Base-by-base conservation (phyloP, 2,329 filamentous ascomycete genomes). In the Drechslerella coelobrocha region DNA sequence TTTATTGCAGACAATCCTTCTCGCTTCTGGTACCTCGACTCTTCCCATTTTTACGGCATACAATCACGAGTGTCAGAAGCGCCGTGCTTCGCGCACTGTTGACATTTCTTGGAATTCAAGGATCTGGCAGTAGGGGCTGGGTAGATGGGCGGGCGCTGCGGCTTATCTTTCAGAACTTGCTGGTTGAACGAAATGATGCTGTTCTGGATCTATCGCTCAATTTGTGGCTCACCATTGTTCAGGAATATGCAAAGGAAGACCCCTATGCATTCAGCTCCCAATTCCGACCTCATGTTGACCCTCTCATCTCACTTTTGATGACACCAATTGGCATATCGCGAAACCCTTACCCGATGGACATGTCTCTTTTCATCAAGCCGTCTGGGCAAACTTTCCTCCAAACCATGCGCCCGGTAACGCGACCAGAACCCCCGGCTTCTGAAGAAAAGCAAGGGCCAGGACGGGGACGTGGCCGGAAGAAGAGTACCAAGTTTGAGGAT, bases 11-110 rank as follows among this genome's bases (percentile, higher is more conserved):
- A 21, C 75, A 93, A 61, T 96, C 93, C 0, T 99, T 99, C 78
- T 91, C 91, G 2, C 86, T 94, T 72, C 84, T 99, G 29, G 93
- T 99, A 3, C 94, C 95, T 23, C 87, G 94, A 48, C 86, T 99
- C 2, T 99, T 97, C 77, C 93, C 93, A 2, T 99, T 99, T 83
- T 82, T 99, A 47, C 89, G 94, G 65, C 94, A 99, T 78, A 99
- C 95, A 5, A 97, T 99, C 75, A 96, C 92, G 0, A 96, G 90
- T 61, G 94, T 99, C 52, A 90, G 94, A 57, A 88, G 93, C 41
- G 93, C 94, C 8, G 94, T 99, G 2, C 83, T 99, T 50, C 91
- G 96, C 76, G 94, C 94, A 34, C 83, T 99, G 27, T 86, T 92
- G 75, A 99, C 94, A 0, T 99, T 99, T 79, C 86, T 96, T 75